Evolutionary conservation across 2,329 filamentous ascomycete genomes (phyloP).

Genomic region (Fusarium praegraminearum): DNA sequence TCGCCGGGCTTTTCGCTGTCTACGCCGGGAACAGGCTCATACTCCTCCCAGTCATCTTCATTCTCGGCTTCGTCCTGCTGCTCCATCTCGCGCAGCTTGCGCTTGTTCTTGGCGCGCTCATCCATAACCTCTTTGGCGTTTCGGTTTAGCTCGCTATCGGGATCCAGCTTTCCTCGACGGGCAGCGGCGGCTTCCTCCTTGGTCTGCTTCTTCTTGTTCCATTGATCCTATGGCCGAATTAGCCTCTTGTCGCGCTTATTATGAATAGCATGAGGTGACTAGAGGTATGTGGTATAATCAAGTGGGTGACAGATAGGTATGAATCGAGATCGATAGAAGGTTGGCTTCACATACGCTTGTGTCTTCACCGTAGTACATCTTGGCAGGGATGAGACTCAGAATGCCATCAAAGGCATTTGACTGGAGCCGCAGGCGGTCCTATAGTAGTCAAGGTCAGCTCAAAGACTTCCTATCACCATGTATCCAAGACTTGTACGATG

Average conservation of each 20-base stretch:
- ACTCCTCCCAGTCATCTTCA: constrained; percentile 60
- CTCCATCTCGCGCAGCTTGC: constrained; percentile 77
- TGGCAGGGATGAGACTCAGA: constrained; percentile 87
- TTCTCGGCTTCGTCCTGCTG: constrained; percentile 59
- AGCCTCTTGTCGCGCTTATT: constrained; percentile 20
- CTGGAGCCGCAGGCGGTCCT: constrained; percentile 69
- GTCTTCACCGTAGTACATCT: constrained; percentile 90
- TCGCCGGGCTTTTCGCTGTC: constrained; percentile 72
- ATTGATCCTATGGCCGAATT: constrained; percentile 77
- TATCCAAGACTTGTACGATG: constrained; percentile 14
- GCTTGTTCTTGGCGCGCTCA: constrained; percentile 80
- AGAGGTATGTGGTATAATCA: constrained; percentile 9
- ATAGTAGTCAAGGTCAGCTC: constrained; percentile 39
- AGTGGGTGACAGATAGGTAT: constrained; percentile 13
- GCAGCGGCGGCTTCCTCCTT: constrained; percentile 87
- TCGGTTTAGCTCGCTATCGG: constrained; percentile 81
- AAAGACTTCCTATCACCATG: constrained; percentile 27
- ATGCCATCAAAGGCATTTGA: constrained; percentile 87
- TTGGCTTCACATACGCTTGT: constrained; percentile 73
- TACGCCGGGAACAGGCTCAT: constrained; percentile 64
- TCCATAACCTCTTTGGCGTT: constrained; percentile 95
- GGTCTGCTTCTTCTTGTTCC: constrained; percentile 93
- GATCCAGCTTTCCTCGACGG: constrained; percentile 89
- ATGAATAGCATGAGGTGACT: neutral
- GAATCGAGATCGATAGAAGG: constrained; percentile 1